phyloP scores from a whole-genome alignment of 257 asterid genomes.

The Gentiana straminea region DNA sequence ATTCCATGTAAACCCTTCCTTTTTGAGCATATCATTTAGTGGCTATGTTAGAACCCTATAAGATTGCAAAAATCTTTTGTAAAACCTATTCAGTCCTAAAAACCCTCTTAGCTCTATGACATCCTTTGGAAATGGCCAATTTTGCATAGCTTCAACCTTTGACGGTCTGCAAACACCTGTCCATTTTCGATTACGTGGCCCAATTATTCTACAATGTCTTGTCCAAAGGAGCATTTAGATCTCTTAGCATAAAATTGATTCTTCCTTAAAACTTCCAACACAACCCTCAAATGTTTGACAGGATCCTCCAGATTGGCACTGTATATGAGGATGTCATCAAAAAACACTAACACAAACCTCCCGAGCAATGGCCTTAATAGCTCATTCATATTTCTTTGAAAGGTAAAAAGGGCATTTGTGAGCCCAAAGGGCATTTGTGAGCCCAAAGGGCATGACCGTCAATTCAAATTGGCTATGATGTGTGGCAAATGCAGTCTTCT shows the following conservation, averaged over 20 bases:
- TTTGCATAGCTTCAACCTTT: too few relatives aligned
- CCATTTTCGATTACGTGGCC: too few relatives aligned
- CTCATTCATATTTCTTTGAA: not conserved
- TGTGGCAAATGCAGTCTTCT: not conserved
- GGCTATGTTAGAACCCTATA: not conserved
- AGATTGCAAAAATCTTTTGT: not conserved
- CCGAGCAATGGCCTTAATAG: not conserved
- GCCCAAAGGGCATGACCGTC: not conserved
- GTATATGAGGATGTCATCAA: too few relatives aligned
- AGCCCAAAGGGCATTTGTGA: not conserved
- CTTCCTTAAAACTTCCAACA: not conserved
- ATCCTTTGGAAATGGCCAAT: too few relatives aligned
- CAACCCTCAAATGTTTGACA: not conserved
- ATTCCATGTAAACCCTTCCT: not conserved
- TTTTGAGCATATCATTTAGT: not conserved
- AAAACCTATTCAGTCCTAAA: not conserved
- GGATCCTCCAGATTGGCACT: too few relatives aligned
- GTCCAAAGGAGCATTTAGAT: not conserved
- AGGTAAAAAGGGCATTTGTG: not conserved
- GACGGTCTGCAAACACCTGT: too few relatives aligned
- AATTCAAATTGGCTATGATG: conserved; percentile 6
- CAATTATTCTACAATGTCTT: too few relatives aligned
- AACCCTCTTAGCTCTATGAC: too few relatives aligned
- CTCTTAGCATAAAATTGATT: not conserved
- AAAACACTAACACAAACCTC: too few relatives aligned